Evolutionary conservation across 176 grass and related monocot species (phyloP), one percentile per base, ranked within the genome.

Genomic region (Aegilops tauschii): DNA sequence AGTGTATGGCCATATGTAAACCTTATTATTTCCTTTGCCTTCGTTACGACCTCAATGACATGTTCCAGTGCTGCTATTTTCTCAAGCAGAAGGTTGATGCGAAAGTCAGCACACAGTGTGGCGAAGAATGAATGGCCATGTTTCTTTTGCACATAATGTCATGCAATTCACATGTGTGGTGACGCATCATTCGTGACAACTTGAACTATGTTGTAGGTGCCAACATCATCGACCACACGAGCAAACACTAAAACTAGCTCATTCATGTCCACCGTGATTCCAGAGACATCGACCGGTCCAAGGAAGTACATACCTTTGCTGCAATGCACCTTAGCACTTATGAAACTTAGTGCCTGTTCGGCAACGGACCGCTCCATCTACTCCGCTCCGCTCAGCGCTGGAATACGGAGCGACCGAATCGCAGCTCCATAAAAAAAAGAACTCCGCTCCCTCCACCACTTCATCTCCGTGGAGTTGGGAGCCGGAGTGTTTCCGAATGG

Each of bases 61-160:
- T 80, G 71, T 69, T 89, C 82, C 63, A 91, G 65, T 83, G 65
- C 28, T 78, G 88, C 42, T 12, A 45, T 12, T 45, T 45, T 45
- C 42, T 45, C 42, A 12, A 45, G 42, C 42, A 45, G 3, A 45
- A 90, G 31, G 81, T 98, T 81, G 20, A 98, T 91, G 84, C 40
- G 94, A 69, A 92, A 77, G 47, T 95, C 96, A 4, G 93, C 90
- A 65, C 93, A 98, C n/a, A 92, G 34, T 30, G 84, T 82, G 78
- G 91, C 92, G 42, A 89, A 88, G 45, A 95, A 87, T 9, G 77
- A 42, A 74, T 82, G 82, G 37, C 62, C 68, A 61, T 90, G 27
- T 44, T 90, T 89, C 39, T 91, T 87, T 40, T 81, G 23, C 61
- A 95, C 78, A 44, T 82, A 87, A 63, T 95, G 88, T 18, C 89